Conservation (phyloP, 1,139 yeast genomes). For the Debaryomyces sp. region DNA sequence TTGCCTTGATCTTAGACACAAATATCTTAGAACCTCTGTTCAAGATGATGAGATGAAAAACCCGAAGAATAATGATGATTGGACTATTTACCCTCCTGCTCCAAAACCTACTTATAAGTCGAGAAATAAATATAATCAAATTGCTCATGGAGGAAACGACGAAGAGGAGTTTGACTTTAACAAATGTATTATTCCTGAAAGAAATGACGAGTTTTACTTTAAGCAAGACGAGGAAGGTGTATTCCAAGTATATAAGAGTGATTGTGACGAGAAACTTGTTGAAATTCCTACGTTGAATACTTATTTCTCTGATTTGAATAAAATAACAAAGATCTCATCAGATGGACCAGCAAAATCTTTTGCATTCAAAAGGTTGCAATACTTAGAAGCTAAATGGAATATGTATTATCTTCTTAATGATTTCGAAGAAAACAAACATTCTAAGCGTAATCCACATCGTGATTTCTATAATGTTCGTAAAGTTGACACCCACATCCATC, state of each 20-base stretch:
- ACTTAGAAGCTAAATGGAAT: constrained; percentile 96
- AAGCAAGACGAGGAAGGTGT: constrained; percentile 64
- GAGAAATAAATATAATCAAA: constrained; percentile 58
- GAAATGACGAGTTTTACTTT: constrained; percentile 50
- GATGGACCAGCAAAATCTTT: constrained; percentile 98
- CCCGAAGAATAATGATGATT: constrained; percentile 73
- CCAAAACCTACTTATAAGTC: constrained; percentile 92
- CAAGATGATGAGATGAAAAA: constrained; percentile 71
- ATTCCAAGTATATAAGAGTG: constrained; percentile 57
- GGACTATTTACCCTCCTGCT: constrained; percentile 91
- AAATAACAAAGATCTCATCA: constrained; percentile 69
- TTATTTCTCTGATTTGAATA: constrained; percentile 80
- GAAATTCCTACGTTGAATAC: constrained; percentile 79
- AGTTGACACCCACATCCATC: constrained; percentile 99
- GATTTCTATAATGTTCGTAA: constrained; percentile 98
- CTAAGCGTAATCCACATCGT: constrained; percentile 80
- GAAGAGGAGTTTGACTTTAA: constrained; percentile 60
- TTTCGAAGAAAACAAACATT: constrained; percentile 87
- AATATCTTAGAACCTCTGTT: constrained; percentile 68
- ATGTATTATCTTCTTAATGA: constrained; percentile 85
- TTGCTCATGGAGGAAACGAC: constrained; percentile 33
- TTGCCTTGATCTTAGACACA: constrained; percentile 76
- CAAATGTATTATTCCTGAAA: constrained; percentile 67
- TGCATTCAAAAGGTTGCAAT: constrained; percentile 91
- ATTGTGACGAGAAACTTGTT: constrained; percentile 42